Base-by-base conservation (phyloP, 192 early-diverging fungal genomes). In the Chytriomyces hyalinus region DNA sequence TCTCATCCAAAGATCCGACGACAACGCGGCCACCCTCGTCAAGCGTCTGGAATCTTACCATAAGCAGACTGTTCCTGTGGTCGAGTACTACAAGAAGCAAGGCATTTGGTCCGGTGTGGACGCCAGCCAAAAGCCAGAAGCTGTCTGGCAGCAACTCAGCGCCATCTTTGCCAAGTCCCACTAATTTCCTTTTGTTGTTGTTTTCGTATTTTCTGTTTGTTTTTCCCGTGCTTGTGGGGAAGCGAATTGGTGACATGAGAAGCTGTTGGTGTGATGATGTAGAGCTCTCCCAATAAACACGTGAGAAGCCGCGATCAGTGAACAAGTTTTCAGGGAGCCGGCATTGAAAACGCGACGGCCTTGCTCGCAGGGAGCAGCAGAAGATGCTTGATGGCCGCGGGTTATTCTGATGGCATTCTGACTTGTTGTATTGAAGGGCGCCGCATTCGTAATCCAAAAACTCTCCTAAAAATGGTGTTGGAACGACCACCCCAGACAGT, bases 1-100 rank as follows among this genome's bases (percentile, higher is more conserved):
- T 62, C 88, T 99, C 64, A 92, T 98, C 74, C 96, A 97, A 83
- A 91, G 98, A 65, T 95, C 95, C 2, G 98, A 99, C 83, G 98
- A 99, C 84, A 99, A 98, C 82, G 96, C 91, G 75, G 92, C 87
- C 28, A 93, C 97, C 8, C 90, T 99, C 73, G 90, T 85, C 71
- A 98, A 97, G 91, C 94, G 98, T 79, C 88, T 99, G 65, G 89
- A 82, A 6, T 87, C 93, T 43, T 90, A 90, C 82, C 86, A 89
- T 80, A 86, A 89, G 80, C 80, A 81, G 76, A 90, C 89, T 9
- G 82, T 79, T 49, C 89, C 89, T 28, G 89, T 90, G 48, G 88
- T 84, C 28, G 85, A 83, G 9, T 98, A 98, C 90, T 99, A 99
- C 87, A 92, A 93, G 88, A 84, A 91, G 79, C 92, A 95, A 83